Evolutionary conservation across 192 early-diverging fungal species (phyloP), one percentile per base, ranked within the genome.

Genomic region (Dissophora ornata): DNA sequence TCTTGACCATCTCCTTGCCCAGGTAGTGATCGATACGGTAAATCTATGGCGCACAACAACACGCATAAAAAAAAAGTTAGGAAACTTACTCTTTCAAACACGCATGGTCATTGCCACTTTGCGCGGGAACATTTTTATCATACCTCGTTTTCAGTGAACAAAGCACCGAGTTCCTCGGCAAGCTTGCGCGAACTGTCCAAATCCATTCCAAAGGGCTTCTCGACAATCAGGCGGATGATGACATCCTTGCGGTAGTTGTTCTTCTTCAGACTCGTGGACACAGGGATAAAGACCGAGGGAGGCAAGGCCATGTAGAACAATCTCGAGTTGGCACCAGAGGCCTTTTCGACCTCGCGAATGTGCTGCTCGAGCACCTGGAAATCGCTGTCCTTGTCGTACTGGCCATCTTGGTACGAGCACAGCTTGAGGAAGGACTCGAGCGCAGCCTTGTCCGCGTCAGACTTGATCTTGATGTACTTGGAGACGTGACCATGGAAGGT

Each of bases 1-100:
- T 97, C 83, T 98, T 98, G 67, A 98, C 96, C 97, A 98, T 98
- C 74, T 98, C 97, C 80, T 98, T 98, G 62, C 97, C 97, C 33
- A 98, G 89, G 67, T 99, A 99, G 80, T 99, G 97, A 79, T 99
- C 97, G 67, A 99, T 99, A 56, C 97, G 92, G 86, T 95, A 98
- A 53, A 97, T 94, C 91, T 94, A 21, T n/a, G n/a, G n/a, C n/a
- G n/a, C n/a, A n/a, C n/a, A n/a, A n/a, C n/a, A n/a, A n/a, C n/a
- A n/a, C n/a, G n/a, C n/a, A n/a, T n/a, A n/a, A n/a, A n/a, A n/a
- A n/a, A n/a, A n/a, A n/a, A n/a, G n/a, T n/a, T n/a, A n/a, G n/a
- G n/a, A n/a, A n/a, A n/a, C n/a, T n/a, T n/a, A n/a, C n/a, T n/a
- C n/a, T n/a, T n/a, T n/a, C n/a, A n/a, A n/a, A n/a, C n/a, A n/a